Evolutionary conservation across 768 basidiomycete genomes (phyloP).

Genomic region (Vishniacozyma victoriae): DNA sequence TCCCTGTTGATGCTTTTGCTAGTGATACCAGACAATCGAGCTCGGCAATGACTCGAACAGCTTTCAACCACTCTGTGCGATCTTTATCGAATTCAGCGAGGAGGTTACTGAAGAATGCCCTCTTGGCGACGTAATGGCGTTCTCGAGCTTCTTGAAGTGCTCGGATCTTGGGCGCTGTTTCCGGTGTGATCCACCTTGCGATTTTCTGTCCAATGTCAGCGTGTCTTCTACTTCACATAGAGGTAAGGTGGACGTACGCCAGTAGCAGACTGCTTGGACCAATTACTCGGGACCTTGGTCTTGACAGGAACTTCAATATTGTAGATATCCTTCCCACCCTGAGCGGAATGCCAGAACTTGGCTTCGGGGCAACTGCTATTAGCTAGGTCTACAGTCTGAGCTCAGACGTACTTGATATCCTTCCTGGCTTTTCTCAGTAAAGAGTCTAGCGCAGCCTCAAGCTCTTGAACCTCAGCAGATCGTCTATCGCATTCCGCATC

Average conservation of each 20-base stretch:
- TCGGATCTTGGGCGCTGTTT: conserved; percentile 65
- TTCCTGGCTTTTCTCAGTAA: conserved; percentile 63
- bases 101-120: conserved; percentile 60
- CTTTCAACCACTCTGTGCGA: conserved; percentile 40
- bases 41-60: conserved; percentile 66
- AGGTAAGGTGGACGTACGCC: neutral
- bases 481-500: conserved; percentile 79
- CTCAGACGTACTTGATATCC: conserved; percentile 2
- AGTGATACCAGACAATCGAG: conserved; percentile 93
- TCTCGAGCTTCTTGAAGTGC: conserved; percentile 90
- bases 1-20: conserved; percentile 77
- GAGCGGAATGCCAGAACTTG: conserved; percentile 68
- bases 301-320: conserved; percentile 66
- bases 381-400: conserved; percentile 22
- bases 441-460: conserved; percentile 68
- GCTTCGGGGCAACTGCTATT: conserved; percentile 50
- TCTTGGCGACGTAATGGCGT: conserved; percentile 70
- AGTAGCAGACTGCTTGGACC: conserved; percentile 72
- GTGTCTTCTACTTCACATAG: neutral
- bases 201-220: conserved; percentile 53
- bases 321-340: conserved; percentile 91
- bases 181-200: conserved; percentile 70
- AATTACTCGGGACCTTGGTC: conserved; percentile 68
- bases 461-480: conserved; percentile 59
- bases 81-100: conserved; percentile 46